Conservation (phyloP, 1,284 basidiomycete genomes). For the Microbotryum silenes-acaulis region DNA sequence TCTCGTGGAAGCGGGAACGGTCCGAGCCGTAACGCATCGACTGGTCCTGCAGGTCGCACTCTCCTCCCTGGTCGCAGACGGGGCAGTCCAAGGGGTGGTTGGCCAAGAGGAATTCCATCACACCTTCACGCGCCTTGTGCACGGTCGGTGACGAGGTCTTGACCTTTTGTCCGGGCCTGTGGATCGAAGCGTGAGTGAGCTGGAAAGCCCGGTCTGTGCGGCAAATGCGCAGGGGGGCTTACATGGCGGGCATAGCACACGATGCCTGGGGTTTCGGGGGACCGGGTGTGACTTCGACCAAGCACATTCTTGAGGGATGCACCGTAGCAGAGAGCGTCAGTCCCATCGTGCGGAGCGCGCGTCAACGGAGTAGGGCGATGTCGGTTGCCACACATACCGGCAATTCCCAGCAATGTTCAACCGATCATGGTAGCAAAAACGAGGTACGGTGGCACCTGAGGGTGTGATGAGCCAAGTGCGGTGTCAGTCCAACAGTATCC, state of each 20-base stretch:
- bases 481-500: too few relatives aligned
- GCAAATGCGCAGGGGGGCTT: too few relatives aligned
- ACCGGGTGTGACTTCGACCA: slow-evolving; percentile 69
- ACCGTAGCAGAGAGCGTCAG: not conserved
- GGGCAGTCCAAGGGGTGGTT: slow-evolving; percentile 99
- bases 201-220: not conserved
- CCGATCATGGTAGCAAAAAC: slow-evolving; percentile 91
- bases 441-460: slow-evolving; percentile 37
- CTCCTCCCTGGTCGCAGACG: slow-evolving; percentile 77
- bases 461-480: not conserved
- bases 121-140: slow-evolving; percentile 92
- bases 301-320: slow-evolving; percentile 66
- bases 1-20: slow-evolving; percentile 95
- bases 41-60: slow-evolving; percentile 99
- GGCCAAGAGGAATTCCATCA: slow-evolving; percentile 96
- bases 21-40: slow-evolving; percentile 99
- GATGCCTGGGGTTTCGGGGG: slow-evolving; percentile 40
- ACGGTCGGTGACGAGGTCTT: slow-evolving; percentile 93
- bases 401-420: slow-evolving; percentile 93
- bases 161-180: slow-evolving; percentile 77
- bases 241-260: slow-evolving; percentile 93
- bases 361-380: not conserved
- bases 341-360: not conserved
- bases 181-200: not conserved
- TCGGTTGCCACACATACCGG: slow-evolving; percentile 52